Evolutionary conservation across 768 basidiomycete genomes (phyloP).

Genomic region (Favolaschia claudopus): DNA sequence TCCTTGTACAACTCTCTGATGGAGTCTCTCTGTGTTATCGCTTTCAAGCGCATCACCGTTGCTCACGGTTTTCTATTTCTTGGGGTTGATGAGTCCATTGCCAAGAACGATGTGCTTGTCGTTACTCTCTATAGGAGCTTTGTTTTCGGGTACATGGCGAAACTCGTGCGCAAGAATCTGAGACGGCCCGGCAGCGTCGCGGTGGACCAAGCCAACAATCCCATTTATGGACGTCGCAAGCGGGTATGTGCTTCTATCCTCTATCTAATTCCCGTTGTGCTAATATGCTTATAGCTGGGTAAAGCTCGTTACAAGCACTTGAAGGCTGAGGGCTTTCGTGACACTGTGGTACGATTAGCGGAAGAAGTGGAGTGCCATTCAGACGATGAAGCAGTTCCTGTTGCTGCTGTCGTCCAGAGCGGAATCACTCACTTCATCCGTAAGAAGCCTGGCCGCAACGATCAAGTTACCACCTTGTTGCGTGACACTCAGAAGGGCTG

Average conservation of each 20-base stretch:
- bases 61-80: neutral
- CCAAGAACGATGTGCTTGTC: neutral
- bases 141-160: neutral
- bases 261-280: neutral
- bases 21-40: neutral
- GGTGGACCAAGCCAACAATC: neutral
- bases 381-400: constrained; percentile 2
- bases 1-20: constrained; percentile 1
- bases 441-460: neutral
- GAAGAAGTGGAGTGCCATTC: constrained; percentile 4
- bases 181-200: too few species aligned
- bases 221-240: neutral
- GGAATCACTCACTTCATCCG: neutral
- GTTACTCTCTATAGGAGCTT: neutral
- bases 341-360: neutral
- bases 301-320: neutral
- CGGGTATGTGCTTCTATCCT: neutral
- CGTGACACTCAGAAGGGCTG: too few species aligned
- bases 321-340: neutral
- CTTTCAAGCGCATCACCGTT: neutral
- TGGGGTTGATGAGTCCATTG: neutral
- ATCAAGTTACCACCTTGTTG: neutral
- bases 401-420: too few species aligned
- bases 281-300: neutral
- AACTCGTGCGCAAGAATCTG: neutral